phyloP scores from a whole-genome alignment of 129 eudicot species.

The Kitagawia praeruptora region DNA sequence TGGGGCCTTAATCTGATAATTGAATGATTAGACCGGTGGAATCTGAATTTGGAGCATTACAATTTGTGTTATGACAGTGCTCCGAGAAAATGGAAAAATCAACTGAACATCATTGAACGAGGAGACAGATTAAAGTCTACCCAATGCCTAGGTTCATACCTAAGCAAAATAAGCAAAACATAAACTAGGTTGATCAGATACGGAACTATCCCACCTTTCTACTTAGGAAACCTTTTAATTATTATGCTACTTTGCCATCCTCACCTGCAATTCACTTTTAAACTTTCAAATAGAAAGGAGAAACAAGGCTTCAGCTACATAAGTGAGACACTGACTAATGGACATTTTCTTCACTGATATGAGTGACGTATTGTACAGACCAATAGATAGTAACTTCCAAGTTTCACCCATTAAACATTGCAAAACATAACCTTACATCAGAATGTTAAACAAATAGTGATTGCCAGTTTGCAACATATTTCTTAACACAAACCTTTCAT shows the following conservation, averaged over 20 bases:
- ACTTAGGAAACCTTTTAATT: background rate
- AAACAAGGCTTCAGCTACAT: background rate
- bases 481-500: background rate
- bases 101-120: background rate
- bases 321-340: background rate
- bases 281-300: background rate
- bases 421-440: background rate
- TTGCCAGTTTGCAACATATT: too few relatives aligned
- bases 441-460: too few relatives aligned
- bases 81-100: background rate
- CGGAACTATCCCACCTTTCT: background rate
- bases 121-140: background rate
- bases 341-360: background rate
- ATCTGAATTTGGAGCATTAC: background rate
- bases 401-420: background rate
- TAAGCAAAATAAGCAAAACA: too few relatives aligned
- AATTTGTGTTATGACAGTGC: background rate
- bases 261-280: background rate
- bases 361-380: background rate
- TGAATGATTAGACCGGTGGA: background rate
- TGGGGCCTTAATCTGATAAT: too few relatives aligned
- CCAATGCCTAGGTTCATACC: too few relatives aligned
- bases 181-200: background rate
- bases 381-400: background rate
- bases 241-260: background rate